These are phyloP conservation scores for Limonium bicolor DNA, from an alignment of 148 eudicot genomes.

Conservation along the genomic window DNA sequence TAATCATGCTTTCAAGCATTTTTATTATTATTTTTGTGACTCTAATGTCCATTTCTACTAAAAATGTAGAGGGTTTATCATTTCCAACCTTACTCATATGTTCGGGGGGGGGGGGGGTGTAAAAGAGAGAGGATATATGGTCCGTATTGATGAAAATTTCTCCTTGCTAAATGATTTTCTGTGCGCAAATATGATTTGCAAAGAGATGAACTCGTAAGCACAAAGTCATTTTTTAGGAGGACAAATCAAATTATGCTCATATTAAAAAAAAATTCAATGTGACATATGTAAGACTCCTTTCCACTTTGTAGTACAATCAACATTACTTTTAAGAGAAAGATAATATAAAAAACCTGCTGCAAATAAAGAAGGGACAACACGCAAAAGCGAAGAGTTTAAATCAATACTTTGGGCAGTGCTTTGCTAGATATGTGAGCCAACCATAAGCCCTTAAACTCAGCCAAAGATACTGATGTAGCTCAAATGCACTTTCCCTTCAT, in stretches of 20 bases:
- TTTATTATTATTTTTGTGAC: too few relatives aligned
- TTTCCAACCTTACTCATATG: constrained; percentile 24
- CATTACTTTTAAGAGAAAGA: background rate
- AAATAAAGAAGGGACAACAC: constrained; percentile 49
- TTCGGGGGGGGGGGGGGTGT: constrained; percentile 18
- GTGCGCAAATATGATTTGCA: constrained; percentile 68
- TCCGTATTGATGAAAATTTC: constrained; percentile 27
- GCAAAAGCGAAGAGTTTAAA: constrained; percentile 26
- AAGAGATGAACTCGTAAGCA: constrained; percentile 6
- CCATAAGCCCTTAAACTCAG: constrained; percentile 55
- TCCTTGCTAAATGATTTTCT: constrained; percentile 57
- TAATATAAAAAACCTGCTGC: constrained; percentile 37
- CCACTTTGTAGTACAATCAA: too few relatives aligned
- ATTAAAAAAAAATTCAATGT: too few relatives aligned
- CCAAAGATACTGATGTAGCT: constrained; percentile 37
- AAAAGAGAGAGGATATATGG: constrained; percentile 17
- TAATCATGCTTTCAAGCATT: too few relatives aligned
- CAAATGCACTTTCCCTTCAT: constrained; percentile 27
- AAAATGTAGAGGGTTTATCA: too few relatives aligned
- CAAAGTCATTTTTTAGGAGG: background rate
- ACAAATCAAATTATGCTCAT: too few relatives aligned
- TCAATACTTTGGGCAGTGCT: constrained; percentile 20
- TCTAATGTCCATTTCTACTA: too few relatives aligned
- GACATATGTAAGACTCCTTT: background rate
- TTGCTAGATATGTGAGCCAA: constrained; percentile 47